These are phyloP conservation scores for Aplosporella prunicola DNA, from an alignment of 2,329 filamentous ascomycete species.

Conservation along the genomic window DNA sequence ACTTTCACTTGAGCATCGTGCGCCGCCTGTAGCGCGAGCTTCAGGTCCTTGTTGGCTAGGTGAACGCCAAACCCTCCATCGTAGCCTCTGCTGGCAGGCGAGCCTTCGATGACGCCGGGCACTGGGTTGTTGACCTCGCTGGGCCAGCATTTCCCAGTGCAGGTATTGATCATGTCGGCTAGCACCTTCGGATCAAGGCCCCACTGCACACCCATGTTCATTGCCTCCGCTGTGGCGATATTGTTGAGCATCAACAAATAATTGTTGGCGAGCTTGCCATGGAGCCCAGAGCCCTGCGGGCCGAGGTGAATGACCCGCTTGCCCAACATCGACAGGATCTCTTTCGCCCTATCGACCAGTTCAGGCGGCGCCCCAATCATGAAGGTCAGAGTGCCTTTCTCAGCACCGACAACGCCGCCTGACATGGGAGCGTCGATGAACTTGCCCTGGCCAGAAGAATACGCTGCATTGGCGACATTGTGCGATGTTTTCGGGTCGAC, in stretches of 20 bases:
- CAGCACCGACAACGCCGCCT: constrained; percentile 84
- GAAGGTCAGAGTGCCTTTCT: constrained; percentile 81
- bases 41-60: constrained; percentile 42
- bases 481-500: constrained; percentile 84
- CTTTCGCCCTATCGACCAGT: constrained; percentile 55
- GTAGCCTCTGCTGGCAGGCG: constrained; percentile 67
- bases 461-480: constrained; percentile 62
- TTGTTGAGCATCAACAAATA: constrained; percentile 94
- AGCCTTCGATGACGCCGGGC: constrained; percentile 65
- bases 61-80: constrained; percentile 42
- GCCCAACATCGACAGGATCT: constrained; percentile 73
- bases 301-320: constrained; percentile 80
- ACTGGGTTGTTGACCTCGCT: constrained; percentile 95
- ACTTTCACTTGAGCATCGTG: constrained; percentile 36
- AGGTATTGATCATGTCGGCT: constrained; percentile 81
- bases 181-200: constrained; percentile 58
- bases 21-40: constrained; percentile 38
- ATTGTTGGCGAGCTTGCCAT: constrained; percentile 94
- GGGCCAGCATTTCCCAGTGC: constrained; percentile 92
- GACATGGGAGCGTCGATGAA: constrained; percentile 98
- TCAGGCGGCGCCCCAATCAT: constrained; percentile 71
- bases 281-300: constrained; percentile 71
- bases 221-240: constrained; percentile 58
- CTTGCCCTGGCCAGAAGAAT: constrained; percentile 55
- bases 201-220: constrained; percentile 56